Base-by-base conservation (phyloP, 2,329 filamentous ascomycete genomes). In the Cytospora piceicola region DNA sequence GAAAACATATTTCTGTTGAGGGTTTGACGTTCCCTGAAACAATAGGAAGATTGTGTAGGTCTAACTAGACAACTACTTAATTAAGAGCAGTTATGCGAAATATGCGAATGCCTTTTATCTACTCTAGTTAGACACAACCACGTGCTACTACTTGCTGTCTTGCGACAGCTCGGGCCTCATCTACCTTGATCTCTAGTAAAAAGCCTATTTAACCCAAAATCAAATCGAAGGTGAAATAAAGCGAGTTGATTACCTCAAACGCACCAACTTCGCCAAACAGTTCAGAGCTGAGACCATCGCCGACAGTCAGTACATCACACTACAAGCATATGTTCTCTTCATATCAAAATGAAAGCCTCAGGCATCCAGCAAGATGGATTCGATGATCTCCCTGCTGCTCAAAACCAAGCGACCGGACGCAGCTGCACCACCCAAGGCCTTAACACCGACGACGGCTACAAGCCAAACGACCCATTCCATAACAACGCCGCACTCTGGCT, bases 401-500 rank as follows among this genome's bases (percentile, higher is more conserved):
- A 24, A 2, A 12, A n/a, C 3, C 42, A 34, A 36, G 29, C 20
- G 3, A 27, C 12, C 2, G 20, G 34, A 17, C n/a, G 17, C 29
- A 24, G 20, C 29, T 27, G 7, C n/a, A 5, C n/a, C 11, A 4
- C 11, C 15, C 58, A 60, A 20, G 22, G 3, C 20, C 12, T 24
- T 29, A 27, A 5, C 29, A 36, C 24, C 20, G n/a, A 36, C 20
- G 27, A 5, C n/a, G 29, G 5, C 9, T 20, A 17, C 42, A 29
- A 36, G 42, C 58, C 27, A 9, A 27, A 49, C 20, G 51, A 59
- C 29, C 42, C 42, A 17, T 52, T 46, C n/a, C 20, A 34, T 7
- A 9, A 52, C 27, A 59, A 59, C 11, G 58, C 58, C 7, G 58
- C 58, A 1, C 58, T 59, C 20, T 59, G 58, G 58, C 20, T 59